phyloP scores from a whole-genome alignment of 75 land plant genomes.

The Selaginella moellendorffii region DNA sequence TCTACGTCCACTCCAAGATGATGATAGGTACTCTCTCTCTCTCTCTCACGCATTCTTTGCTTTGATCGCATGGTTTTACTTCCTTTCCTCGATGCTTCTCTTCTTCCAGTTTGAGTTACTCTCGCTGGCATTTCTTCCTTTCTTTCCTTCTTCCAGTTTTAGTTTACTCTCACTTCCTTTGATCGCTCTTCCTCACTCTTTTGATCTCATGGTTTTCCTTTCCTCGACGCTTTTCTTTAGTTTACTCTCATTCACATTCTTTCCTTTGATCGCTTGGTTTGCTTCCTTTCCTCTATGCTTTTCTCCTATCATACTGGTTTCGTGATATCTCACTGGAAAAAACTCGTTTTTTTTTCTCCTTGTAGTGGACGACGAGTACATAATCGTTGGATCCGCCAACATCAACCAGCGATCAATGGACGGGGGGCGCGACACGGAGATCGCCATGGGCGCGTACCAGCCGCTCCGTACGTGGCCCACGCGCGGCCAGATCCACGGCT shows the following conservation, averaged over 20 bases:
- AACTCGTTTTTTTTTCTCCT: background rate
- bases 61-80: no score
- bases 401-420: constrained; percentile 8
- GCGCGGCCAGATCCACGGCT: constrained; percentile 7
- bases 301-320: background rate
- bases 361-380: constrained; percentile 5
- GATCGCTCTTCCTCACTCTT: no score
- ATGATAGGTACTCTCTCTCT: background rate
- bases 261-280: background rate
- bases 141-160: no score
- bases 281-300: background rate
- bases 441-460: constrained; percentile 7
- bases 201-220: background rate
- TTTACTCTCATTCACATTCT: background rate
- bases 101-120: background rate
- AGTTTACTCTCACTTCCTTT: no score
- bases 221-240: background rate
- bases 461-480: background rate
- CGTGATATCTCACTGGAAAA: background rate
- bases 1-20: constrained; percentile 6
- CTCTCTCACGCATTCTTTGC: no score
- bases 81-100: background rate
- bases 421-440: constrained; percentile 1
- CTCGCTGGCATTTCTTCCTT: no score
- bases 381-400: constrained; percentile 3